Base-by-base conservation (phyloP, 2,329 filamentous ascomycete species). In the Zymoseptoria pseudotritici region DNA sequence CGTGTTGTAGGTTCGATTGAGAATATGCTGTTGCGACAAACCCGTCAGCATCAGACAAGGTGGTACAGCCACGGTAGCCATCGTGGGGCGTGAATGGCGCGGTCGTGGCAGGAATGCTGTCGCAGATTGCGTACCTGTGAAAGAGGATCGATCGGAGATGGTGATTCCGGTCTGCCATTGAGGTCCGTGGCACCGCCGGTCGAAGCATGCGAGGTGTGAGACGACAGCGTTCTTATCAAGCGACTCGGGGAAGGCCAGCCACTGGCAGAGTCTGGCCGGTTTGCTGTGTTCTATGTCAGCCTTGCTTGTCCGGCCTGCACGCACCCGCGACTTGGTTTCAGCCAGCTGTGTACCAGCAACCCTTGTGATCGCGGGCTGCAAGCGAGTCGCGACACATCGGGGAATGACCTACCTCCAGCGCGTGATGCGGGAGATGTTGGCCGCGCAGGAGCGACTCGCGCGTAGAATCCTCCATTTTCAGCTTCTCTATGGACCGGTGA, bases 1-100 rank as follows among this genome's bases (percentile, higher is more conserved):
- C 50, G 86, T 87, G 68, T 85, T 87, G 57, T 53, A 29, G 22
- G 86, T 88, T 66, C 87, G 83, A 69, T 86, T 81, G 57, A 89
- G 75, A 61, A 82, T 82, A 72, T 83, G 80, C 79, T 82, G 63
- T 61, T 53, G 62, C 56, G 55, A 57, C 58, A 60, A 57, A 49
- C 61, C 59, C 58, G 61, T 65, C 60, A 67, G 65, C 58, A 65
- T 61, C 26, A 54, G 57, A 52, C 8, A 17, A 42, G 51, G 19
- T n/a, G 17, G 36, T n/a, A 46, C 13, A 58, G 20, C 11, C 11
- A 17, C 13, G 5, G 36, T 46, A 6, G 10, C 36, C 36, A 46
- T 46, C 13, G 11, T 46, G 13, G 36, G 13, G 11, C 3, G 36
- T 17, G 36, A n/a, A 46, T n/a, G 5, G 13, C 6, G 36, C 36